These are phyloP conservation scores for Cyberlindnera veronae DNA, from an alignment of 805 yeast genomes.

Conservation along the genomic window DNA sequence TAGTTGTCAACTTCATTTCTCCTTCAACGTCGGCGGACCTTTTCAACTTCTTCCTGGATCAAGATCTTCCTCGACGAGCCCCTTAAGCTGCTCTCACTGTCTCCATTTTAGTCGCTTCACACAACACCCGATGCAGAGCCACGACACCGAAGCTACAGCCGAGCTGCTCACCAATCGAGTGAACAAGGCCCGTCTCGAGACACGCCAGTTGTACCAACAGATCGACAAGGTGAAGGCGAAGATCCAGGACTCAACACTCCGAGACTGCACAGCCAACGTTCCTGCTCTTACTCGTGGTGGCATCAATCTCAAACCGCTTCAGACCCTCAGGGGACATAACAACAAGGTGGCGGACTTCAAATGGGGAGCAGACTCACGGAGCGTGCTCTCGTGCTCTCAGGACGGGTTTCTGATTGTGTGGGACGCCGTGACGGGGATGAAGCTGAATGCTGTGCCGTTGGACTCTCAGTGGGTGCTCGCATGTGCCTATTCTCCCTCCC, in stretches of 20 bases:
- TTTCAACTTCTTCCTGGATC: too few species aligned
- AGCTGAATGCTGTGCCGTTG: slow-evolving; percentile 64
- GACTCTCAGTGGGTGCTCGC: slow-evolving; percentile 78
- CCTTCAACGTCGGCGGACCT: too few species aligned
- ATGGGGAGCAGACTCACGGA: slow-evolving; percentile 64
- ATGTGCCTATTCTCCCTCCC: slow-evolving; percentile 69
- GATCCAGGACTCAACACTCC: slow-evolving; percentile 44
- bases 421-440: slow-evolving; percentile 73
- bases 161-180: slow-evolving; percentile 25
- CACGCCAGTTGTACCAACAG: slow-evolving; percentile 45
- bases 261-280: slow-evolving; percentile 33
- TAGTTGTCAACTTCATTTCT: too few species aligned
- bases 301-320: slow-evolving; percentile 35
- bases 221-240: slow-evolving; percentile 41
- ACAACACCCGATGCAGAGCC: slow-evolving; percentile 1
- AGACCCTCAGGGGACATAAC: slow-evolving; percentile 51
- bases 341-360: slow-evolving; percentile 66
- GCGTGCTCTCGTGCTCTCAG: slow-evolving; percentile 70
- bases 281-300: slow-evolving; percentile 13
- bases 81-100: background rate
- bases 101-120: background rate
- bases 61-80: too few species aligned
- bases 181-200: slow-evolving; percentile 40
- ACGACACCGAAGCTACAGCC: slow-evolving; percentile 2
- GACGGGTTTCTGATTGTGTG: slow-evolving; percentile 84